A percentile compares a stretch with the other conserved stretches of the same genome.
Conservation (phyloP, 2,329 filamentous ascomycete species). For the Emmonsiellopsis sp. region DNA sequence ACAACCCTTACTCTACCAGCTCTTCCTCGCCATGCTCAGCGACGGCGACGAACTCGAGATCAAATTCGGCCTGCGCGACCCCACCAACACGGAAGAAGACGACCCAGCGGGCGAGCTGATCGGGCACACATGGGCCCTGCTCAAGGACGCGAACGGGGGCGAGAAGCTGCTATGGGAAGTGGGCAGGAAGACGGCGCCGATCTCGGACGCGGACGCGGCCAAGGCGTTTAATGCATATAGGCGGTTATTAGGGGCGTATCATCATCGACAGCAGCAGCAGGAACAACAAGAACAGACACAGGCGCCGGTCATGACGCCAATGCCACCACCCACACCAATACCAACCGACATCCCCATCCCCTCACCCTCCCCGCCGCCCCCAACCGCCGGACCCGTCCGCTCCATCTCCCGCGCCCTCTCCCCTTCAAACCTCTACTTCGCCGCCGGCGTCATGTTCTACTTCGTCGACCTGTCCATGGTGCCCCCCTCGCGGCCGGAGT, state of each 20-base stretch:
- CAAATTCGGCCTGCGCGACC: neutral
- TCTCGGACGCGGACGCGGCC: neutral
- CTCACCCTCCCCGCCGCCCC: neutral
- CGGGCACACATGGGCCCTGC: neutral
- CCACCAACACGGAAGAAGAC: neutral
- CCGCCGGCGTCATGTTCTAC: conserved; percentile 1
- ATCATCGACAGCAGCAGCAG: neutral
- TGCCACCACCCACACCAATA: neutral
- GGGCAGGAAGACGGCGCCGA: neutral
- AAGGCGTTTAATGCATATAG: conserved; percentile 1
- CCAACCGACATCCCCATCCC: neutral
- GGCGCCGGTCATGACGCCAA: neutral
- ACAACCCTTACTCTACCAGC: conserved; percentile 1
- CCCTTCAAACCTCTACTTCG: conserved; percentile 3
- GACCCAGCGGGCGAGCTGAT: conserved; percentile 1
- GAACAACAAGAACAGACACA: no score
- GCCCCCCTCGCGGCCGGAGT: neutral
- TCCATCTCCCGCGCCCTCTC: conserved; percentile 2
- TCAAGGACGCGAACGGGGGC: neutral
- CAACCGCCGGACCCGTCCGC: neutral
- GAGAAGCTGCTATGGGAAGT: conserved; percentile 2
- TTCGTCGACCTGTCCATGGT: conserved; percentile 2
- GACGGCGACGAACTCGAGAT: neutral
- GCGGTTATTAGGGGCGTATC: neutral
- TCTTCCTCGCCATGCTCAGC: conserved; percentile 2